Evolutionary conservation across 371 early-diverging fungal genomes (phyloP).

Genomic region (Rhizopus sp.): DNA sequence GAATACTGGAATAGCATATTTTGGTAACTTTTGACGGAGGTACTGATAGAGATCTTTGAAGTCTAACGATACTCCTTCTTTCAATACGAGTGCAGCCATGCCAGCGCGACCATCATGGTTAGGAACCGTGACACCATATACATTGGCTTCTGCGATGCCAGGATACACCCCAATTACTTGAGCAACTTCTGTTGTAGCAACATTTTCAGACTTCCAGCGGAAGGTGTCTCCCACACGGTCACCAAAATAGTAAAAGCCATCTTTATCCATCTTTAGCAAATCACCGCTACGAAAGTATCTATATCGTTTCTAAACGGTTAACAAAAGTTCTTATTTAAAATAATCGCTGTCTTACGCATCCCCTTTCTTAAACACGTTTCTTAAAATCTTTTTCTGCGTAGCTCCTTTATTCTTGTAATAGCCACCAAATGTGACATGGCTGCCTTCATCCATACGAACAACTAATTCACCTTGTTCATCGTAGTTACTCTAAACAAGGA

Average conservation of each 20-base stretch:
- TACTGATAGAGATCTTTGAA: constrained; percentile 29
- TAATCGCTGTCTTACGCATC: constrained; percentile 18
- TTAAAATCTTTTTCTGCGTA: constrained; percentile 51
- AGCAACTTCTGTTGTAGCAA: constrained; percentile 68
- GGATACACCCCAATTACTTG: constrained; percentile 59
- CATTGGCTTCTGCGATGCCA: constrained; percentile 62
- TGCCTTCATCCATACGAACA: constrained; percentile 27
- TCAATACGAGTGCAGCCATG: constrained; percentile 67
- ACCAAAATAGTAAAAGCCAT: constrained; percentile 71
- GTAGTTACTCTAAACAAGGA: constrained; percentile 17
- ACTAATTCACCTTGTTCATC: constrained; percentile 60
- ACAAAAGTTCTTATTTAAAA: background rate
- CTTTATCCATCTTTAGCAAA: constrained; percentile 51
- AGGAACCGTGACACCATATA: constrained; percentile 58
- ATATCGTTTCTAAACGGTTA: constrained; percentile 3
- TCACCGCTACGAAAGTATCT: constrained; percentile 73
- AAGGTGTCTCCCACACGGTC: constrained; percentile 79
- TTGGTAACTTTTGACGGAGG: constrained; percentile 52
- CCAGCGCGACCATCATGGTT: constrained; percentile 69
- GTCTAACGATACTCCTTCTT: constrained; percentile 25
- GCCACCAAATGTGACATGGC: constrained; percentile 31
- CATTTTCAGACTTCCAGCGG: constrained; percentile 74
- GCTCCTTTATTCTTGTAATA: constrained; percentile 47
- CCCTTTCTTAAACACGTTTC: constrained; percentile 32
- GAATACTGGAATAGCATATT: constrained; percentile 65